A percentile compares a stretch with the other conserved stretches of the same genome.
phyloP scores from a whole-genome alignment of 1,284 basidiomycete species.

The Rhodotorula mucilaginosa region DNA sequence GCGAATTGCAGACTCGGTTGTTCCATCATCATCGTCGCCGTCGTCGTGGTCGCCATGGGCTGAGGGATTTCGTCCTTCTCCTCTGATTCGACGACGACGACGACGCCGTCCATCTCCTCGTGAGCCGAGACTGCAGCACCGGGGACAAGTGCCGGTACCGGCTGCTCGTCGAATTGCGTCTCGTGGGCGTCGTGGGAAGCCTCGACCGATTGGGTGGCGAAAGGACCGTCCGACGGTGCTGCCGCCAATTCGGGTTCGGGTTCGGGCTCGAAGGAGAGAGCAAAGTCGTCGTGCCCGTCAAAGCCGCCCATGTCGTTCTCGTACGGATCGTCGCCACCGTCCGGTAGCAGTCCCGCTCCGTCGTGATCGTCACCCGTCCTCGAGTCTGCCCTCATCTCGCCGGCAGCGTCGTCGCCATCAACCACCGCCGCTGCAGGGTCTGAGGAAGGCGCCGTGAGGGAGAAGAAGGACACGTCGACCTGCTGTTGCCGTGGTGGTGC shows the following conservation, averaged over 20 bases:
- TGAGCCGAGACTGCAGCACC: too few relatives aligned
- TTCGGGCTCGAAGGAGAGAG: too few relatives aligned
- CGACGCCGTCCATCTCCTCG: too few relatives aligned
- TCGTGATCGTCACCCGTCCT: background rate
- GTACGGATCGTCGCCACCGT: background rate
- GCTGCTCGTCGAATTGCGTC: too few relatives aligned
- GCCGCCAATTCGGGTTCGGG: too few relatives aligned
- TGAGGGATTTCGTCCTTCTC: too few relatives aligned
- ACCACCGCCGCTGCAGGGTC: background rate
- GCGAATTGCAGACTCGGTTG: background rate
- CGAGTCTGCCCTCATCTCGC: background rate
- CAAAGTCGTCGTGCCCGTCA: background rate
- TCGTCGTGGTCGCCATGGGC: background rate
- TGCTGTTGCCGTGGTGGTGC: background rate
- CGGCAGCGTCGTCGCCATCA: background rate
- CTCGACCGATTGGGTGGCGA: too few relatives aligned
- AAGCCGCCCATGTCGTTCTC: slow-evolving; percentile 8
- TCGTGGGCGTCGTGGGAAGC: too few relatives aligned
- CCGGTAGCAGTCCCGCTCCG: background rate
- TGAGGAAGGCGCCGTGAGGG: background rate
- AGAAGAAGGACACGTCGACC: background rate
- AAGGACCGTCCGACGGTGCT: too few relatives aligned
- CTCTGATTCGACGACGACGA: too few relatives aligned
- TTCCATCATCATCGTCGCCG: background rate
- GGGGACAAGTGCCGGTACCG: too few relatives aligned